A percentile compares a stretch with the other conserved stretches of the same genome.
Conservation (phyloP, 495 filamentous ascomycete genomes). For the Cenococcum geophilum region DNA sequence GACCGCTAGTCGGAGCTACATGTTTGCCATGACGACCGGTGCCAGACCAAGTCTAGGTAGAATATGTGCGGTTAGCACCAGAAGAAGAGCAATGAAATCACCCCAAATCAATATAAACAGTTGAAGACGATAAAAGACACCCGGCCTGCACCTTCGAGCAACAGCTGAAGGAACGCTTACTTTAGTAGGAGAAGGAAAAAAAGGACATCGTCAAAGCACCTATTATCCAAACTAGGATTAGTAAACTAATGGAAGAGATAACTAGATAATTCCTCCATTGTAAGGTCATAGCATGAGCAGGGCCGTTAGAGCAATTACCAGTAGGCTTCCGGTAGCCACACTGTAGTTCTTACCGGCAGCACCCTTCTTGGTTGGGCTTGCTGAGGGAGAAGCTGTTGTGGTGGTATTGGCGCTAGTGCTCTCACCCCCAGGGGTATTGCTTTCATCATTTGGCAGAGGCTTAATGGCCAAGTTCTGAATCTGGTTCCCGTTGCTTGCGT, state of each 20-base stretch:
- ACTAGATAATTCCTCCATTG: background rate
- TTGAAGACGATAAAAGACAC: background rate
- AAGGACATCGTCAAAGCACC: background rate
- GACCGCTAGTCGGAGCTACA: no score
- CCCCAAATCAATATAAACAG: background rate
- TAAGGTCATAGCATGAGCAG: constrained; percentile 2
- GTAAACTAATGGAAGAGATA: background rate
- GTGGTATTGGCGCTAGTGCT: constrained; percentile 31
- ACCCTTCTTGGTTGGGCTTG: constrained; percentile 8
- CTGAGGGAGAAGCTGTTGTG: background rate
- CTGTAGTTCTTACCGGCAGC: constrained; percentile 18
- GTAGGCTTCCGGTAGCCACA: constrained; percentile 4
- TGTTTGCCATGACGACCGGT: no score
- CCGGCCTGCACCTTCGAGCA: background rate
- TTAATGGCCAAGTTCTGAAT: constrained; percentile 52
- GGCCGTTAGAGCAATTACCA: constrained; percentile 10
- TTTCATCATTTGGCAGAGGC: constrained; percentile 45
- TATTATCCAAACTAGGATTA: background rate
- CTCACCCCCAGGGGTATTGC: constrained; percentile 49
- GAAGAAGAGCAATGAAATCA: background rate
- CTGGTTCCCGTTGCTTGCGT: constrained; percentile 48
- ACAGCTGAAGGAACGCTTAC: background rate
- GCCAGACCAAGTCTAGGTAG: no score
- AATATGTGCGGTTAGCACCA: background rate
- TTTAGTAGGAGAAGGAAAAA: no score